Evolutionary conservation across 148 eudicot genomes (phyloP).

Genomic region (Simmondsia chinensis): DNA sequence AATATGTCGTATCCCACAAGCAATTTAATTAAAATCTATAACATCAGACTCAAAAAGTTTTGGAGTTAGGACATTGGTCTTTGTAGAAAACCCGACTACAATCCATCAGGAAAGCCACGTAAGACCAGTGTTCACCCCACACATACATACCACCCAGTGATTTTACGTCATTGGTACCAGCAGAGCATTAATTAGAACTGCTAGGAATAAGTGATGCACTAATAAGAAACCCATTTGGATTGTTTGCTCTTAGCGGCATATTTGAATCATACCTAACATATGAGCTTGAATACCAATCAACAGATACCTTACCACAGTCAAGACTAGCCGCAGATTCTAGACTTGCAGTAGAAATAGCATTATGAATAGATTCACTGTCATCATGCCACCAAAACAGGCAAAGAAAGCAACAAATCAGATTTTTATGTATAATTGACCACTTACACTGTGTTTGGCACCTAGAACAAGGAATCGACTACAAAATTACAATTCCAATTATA

Average conservation of each 20-base stretch:
- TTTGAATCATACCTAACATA: slow-evolving; percentile 55
- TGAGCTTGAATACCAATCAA: slow-evolving; percentile 36
- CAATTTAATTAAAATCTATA: slow-evolving; percentile 71
- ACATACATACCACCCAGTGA: slow-evolving; percentile 72
- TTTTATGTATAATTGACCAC: neutral
- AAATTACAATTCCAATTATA: no score
- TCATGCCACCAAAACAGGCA: slow-evolving; percentile 29
- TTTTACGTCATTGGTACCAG: slow-evolving; percentile 76
- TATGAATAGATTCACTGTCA: slow-evolving; percentile 24
- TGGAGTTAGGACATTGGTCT: slow-evolving; percentile 44
- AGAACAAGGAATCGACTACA: no score
- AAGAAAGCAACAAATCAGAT: slow-evolving; percentile 2
- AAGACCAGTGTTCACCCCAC: slow-evolving; percentile 77
- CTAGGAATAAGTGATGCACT: slow-evolving; percentile 78
- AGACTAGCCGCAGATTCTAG: slow-evolving; percentile 41
- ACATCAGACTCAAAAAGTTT: slow-evolving; percentile 68
- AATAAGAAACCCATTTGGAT: slow-evolving; percentile 48
- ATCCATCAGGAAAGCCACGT: slow-evolving; percentile 31
- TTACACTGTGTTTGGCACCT: no score
- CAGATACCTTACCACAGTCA: slow-evolving; percentile 34
- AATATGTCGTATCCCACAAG: slow-evolving; percentile 69
- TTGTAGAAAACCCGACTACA: slow-evolving; percentile 16
- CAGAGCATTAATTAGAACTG: slow-evolving; percentile 61
- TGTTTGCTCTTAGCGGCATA: slow-evolving; percentile 56
- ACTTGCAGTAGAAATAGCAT: slow-evolving; percentile 25